These are phyloP conservation scores for Sporothrix euskadiensis DNA, from an alignment of 2,329 filamentous ascomycete species.

Conservation along the genomic window DNA sequence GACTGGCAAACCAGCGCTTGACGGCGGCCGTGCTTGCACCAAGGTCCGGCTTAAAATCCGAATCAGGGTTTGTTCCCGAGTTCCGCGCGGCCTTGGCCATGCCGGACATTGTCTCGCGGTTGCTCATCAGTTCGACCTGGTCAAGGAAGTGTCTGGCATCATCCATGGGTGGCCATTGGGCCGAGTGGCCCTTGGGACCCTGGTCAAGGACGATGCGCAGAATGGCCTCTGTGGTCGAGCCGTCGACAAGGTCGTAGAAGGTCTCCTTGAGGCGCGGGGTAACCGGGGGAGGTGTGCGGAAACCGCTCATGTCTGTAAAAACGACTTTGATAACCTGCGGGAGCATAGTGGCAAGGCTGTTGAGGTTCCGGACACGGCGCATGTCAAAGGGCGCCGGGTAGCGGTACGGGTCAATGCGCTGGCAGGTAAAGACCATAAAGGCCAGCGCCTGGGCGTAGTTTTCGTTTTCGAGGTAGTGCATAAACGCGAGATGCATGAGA, in stretches of 20 bases:
- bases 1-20: slow-evolving; percentile 47
- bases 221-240: slow-evolving; percentile 55
- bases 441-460: slow-evolving; percentile 49
- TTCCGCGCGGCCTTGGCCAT: slow-evolving; percentile 49
- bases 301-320: background rate
- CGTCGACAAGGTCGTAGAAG: slow-evolving; percentile 52
- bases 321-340: slow-evolving; percentile 34
- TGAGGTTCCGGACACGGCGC: slow-evolving; percentile 52
- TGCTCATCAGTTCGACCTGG: slow-evolving; percentile 51
- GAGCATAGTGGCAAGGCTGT: slow-evolving; percentile 49
- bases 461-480: slow-evolving; percentile 47
- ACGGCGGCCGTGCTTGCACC: slow-evolving; percentile 42
- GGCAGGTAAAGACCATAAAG: slow-evolving; percentile 50
- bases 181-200: slow-evolving; percentile 45
- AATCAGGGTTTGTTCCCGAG: background rate
- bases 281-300: background rate
- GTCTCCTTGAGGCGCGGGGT: background rate
- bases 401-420: slow-evolving; percentile 53
- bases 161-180: slow-evolving; percentile 49
- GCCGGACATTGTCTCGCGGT: slow-evolving; percentile 47
- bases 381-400: slow-evolving; percentile 53
- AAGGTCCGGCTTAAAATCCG: background rate
- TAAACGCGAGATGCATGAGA: slow-evolving; percentile 47
- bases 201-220: slow-evolving; percentile 51
- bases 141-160: slow-evolving; percentile 50